phyloP scores from a whole-genome alignment of 2,329 filamentous ascomycete species.

The Neofusicoccum cordaticola region DNA sequence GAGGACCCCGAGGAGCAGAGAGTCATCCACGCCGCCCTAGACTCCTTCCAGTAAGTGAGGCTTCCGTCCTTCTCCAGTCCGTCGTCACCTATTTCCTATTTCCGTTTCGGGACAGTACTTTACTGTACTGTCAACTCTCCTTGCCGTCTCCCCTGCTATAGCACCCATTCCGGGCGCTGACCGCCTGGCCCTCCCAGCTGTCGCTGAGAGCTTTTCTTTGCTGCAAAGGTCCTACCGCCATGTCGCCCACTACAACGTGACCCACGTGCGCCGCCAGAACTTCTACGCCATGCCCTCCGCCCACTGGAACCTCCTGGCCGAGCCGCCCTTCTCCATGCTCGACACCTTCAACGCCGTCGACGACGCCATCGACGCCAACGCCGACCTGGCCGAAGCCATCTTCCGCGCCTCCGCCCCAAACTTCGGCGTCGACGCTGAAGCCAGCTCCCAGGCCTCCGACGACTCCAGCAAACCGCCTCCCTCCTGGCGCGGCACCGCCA shows the following conservation, averaged over 20 bases:
- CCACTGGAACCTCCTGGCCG: constrained; percentile 80
- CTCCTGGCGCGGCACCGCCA: constrained; percentile 70
- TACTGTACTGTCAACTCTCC: background rate
- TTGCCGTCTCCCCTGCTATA: background rate
- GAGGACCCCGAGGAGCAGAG: constrained; percentile 75
- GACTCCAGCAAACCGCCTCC: constrained; percentile 40
- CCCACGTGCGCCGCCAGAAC: constrained; percentile 82
- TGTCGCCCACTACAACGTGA: constrained; percentile 83
- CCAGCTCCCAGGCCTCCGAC: constrained; percentile 30
- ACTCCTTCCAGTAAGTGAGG: constrained; percentile 76
- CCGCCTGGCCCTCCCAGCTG: background rate
- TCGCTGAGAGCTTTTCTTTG: background rate
- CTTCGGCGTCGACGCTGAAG: constrained; percentile 45
- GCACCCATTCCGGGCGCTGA: background rate
- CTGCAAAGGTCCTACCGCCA: constrained; percentile 72
- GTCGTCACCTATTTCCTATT: background rate
- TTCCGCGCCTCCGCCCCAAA: constrained; percentile 48
- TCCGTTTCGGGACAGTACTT: background rate
- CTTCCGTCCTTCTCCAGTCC: background rate
- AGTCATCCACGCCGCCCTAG: constrained; percentile 77
- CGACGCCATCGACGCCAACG: constrained; percentile 84
- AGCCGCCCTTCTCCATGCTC: constrained; percentile 77
- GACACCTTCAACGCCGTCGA: constrained; percentile 77
- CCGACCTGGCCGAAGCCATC: constrained; percentile 76
- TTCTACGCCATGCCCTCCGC: constrained; percentile 85